Base-by-base conservation (phyloP, 2,329 filamentous ascomycete genomes). In the Colletotrichum camelliae region DNA sequence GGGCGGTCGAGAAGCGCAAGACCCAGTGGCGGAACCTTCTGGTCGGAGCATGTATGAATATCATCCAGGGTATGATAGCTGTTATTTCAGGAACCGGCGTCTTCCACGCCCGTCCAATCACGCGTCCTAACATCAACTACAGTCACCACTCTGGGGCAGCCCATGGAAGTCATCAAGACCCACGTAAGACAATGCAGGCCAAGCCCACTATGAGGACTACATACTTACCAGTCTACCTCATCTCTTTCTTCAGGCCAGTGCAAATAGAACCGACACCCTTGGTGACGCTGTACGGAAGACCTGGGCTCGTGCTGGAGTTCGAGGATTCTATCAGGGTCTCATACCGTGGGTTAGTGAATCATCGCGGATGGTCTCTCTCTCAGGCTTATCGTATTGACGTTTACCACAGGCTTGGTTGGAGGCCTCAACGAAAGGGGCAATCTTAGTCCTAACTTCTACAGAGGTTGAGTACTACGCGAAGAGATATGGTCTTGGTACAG, bases 141-240 rank as follows among this genome's bases (percentile, higher is more conserved):
- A 77, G 77, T 77, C 5, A 77, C 77, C 4, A 69, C 70, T 7
- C 35, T 77, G 58, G 77, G 77, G 3, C 77, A 77, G 35, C 77
- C 77, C 8, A 77, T 77, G 74, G 77, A 77, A 27, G 74, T 77
- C 15, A 72, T 77, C 31, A 77, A 77, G 31, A 77, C 77, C 12
- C 77, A 77, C 31, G 70, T 70, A 69, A 66, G 75, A 37, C 21
- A 29, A n/a, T 18, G 27, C 58, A 33, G 35, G 58, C 29, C 43
- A 13, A 35, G 33, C 7, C 13, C 12, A 31, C 13, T 18, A 15
- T 29, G 15, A 24, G 18, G n/a, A 39, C 16, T 1, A 33, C 4
- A 13, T 52, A 1, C 43, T 48, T 48, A 48, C n/a, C 10, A 52
- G 12, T 4, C 12, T 13, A 4, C 5, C 43, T 21, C 12, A 9